Evolutionary conservation across 306 rosid species (phyloP), one percentile per base, ranked within the genome.

Genomic region (Quercus mongolica): DNA sequence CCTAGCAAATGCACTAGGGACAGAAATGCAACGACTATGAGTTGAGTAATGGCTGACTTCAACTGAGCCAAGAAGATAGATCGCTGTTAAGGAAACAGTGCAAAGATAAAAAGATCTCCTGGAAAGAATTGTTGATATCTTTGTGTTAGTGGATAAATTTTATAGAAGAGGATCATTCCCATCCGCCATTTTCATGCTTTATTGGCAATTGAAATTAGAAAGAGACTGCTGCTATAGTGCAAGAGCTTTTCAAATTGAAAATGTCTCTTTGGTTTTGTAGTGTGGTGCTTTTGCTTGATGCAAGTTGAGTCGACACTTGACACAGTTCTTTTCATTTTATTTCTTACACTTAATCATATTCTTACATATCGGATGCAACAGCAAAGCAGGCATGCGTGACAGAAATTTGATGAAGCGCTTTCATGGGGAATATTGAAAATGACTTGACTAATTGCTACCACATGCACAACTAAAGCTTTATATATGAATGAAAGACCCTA

Each of bases 241-340:
- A 61, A 61, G 33, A 13, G 30, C 33, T 59, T 21, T 59, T 23
- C 33, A 59, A 26, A 61, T 61, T 61, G 67, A 61, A 61, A 19
- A 59, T 49, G 54, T 23, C 65, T 23, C 26, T 10, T 59, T 23
- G 25, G 63, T 57, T 23, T n/a, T n/a, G 14, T 20, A 57, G 68
- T 61, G 68, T 28, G 69, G 38, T 63, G n/a, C 69, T 26, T 63
- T 63, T 63, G 69, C 69, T 63, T 63, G 69, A 63, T 63, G 38
- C 35, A 63, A 28, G 19, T 63, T 28, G 38, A 63, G 69, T 14
- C n/a, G n/a, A n/a, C n/a, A n/a, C n/a, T n/a, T 26, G 28, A 26
- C 38, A 28, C 19, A 12, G 38, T 5, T 14, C 17, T 26, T 63
- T 5, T 19, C 9, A 26, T 28, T 13, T 5, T 14, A 63, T 14